Evolutionary conservation across 345 rosid species (phyloP).

Genomic region (Odontarrhena argentea): DNA sequence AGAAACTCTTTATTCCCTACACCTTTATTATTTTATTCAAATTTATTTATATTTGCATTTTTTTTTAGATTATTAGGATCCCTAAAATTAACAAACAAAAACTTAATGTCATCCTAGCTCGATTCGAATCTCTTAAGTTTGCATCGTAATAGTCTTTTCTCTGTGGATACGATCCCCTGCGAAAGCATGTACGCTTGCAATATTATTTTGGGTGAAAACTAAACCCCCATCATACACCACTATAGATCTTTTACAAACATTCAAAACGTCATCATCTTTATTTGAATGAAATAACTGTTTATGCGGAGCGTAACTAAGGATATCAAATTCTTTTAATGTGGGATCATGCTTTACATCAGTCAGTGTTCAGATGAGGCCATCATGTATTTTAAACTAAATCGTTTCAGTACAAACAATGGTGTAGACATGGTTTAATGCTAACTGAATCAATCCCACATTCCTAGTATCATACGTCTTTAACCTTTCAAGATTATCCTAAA

Average conservation of each 20-base stretch:
- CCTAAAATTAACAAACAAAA: too few relatives aligned
- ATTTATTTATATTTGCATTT: too few relatives aligned
- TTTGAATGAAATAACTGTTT: background rate
- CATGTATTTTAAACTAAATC: background rate
- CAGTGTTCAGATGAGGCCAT: background rate
- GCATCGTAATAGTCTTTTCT: too few relatives aligned
- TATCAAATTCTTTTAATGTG: background rate
- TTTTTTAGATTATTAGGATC: too few relatives aligned
- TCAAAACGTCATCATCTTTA: background rate
- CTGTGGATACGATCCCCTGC: too few relatives aligned
- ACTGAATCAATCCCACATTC: background rate
- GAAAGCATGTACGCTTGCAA: too few relatives aligned
- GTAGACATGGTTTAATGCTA: background rate
- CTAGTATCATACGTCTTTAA: background rate
- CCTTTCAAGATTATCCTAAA: background rate
- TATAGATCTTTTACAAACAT: background rate
- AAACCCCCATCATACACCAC: background rate
- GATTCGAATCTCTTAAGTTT: too few relatives aligned
- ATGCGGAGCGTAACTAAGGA: background rate
- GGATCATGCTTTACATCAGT: background rate
- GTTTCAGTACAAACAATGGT: background rate
- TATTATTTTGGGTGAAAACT: too few relatives aligned
- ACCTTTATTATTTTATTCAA: too few relatives aligned
- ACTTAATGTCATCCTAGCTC: too few relatives aligned
- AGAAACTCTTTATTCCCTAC: too few relatives aligned